Evolutionary conservation across 2,329 filamentous ascomycete species (phyloP).

Genomic region (Trichoderma sp.): DNA sequence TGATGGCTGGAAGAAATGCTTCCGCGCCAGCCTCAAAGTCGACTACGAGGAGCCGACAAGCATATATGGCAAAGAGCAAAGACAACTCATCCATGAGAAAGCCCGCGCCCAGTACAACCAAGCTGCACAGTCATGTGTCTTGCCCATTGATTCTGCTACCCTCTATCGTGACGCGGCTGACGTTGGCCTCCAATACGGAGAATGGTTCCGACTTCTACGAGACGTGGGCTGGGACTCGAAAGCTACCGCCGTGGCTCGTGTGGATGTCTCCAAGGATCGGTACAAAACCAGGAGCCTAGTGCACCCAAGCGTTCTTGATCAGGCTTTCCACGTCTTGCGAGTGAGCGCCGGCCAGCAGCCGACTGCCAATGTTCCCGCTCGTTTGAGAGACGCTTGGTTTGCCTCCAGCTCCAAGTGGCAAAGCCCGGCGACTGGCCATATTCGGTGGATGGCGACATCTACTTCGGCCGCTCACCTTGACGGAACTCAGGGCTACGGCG

Average conservation of each 20-base stretch:
- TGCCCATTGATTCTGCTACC: not conserved
- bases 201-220: conserved; percentile 19
- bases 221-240: conserved; percentile 8
- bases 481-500: not conserved
- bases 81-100: not conserved
- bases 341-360: not conserved
- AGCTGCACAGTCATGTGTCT: conserved; percentile 2
- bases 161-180: conserved; percentile 12
- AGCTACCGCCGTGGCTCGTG: not conserved
- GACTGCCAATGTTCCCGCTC: conserved; percentile 11
- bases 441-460: conserved; percentile 9
- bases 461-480: conserved; percentile 35
- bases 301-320: conserved; percentile 45
- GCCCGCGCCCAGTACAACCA: not conserved
- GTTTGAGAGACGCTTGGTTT: conserved; percentile 11
- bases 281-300: conserved; percentile 35
- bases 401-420: conserved; percentile 8
- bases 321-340: conserved; percentile 38
- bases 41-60: not conserved
- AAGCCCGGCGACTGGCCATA: not conserved
- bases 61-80: not conserved
- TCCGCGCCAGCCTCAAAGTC: conserved; percentile 11
- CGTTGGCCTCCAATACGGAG: conserved; percentile 17
- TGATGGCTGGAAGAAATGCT: conserved; percentile 22
- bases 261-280: conserved; percentile 11